phyloP scores from a whole-genome alignment of 495 filamentous ascomycete genomes.

The Trichoderma virens region DNA sequence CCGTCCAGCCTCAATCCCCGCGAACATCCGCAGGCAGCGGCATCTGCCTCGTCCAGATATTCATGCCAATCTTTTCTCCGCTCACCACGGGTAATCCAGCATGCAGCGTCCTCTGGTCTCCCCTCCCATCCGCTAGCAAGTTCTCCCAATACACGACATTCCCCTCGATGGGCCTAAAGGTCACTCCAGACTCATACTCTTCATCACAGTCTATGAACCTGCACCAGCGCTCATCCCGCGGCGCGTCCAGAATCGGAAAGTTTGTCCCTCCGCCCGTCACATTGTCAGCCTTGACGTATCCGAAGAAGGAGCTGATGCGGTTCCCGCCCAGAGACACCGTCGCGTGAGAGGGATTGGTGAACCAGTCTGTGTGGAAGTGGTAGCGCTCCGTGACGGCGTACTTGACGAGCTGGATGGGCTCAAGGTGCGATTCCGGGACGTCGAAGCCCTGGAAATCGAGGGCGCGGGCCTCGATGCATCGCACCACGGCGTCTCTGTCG shows the following conservation, averaged over 20 bases:
- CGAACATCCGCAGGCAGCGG: slow-evolving; percentile 27
- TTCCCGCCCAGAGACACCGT: slow-evolving; percentile 38
- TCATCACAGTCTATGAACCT: slow-evolving; percentile 52
- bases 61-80: slow-evolving; percentile 72
- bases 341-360: slow-evolving; percentile 32
- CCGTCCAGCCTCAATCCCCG: slow-evolving; percentile 13
- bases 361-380: slow-evolving; percentile 53
- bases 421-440: slow-evolving; percentile 33
- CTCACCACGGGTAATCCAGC: slow-evolving; percentile 58
- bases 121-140: slow-evolving; percentile 45
- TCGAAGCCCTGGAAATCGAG: slow-evolving; percentile 60
- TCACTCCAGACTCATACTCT: slow-evolving; percentile 49
- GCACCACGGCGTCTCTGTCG: slow-evolving; percentile 48
- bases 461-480: slow-evolving; percentile 63
- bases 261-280: slow-evolving; percentile 50
- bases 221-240: slow-evolving; percentile 46
- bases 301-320: slow-evolving; percentile 47
- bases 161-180: slow-evolving; percentile 58
- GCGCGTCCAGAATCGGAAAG: slow-evolving; percentile 39
- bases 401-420: slow-evolving; percentile 48
- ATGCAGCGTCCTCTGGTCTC: slow-evolving; percentile 61
- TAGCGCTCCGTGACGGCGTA: slow-evolving; percentile 42
- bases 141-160: slow-evolving; percentile 77
- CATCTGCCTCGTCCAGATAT: slow-evolving; percentile 59
- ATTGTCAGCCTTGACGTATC: slow-evolving; percentile 40